A percentile compares a stretch with the other conserved stretches of the same genome.
Conservation (phyloP, 129 eudicot genomes). For the Arctium minus region DNA sequence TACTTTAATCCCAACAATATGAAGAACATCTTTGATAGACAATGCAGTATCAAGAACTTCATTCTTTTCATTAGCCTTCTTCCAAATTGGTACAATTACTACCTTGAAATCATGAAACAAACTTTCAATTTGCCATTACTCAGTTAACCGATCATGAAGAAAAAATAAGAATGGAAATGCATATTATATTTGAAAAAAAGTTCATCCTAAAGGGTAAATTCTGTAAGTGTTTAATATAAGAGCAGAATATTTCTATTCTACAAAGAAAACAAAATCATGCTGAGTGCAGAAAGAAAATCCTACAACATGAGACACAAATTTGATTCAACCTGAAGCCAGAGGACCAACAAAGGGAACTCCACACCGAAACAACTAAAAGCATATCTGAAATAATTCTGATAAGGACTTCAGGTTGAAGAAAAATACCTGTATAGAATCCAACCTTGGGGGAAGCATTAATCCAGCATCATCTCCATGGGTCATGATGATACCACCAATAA, state of each 20-base stretch:
- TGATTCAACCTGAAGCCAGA: background rate
- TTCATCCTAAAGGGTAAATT: no score
- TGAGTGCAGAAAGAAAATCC: background rate
- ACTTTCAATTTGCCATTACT: background rate
- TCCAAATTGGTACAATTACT: slow-evolving; percentile 92
- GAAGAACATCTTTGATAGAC: slow-evolving; percentile 62
- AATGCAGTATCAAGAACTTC: slow-evolving; percentile 78
- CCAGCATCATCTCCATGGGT: slow-evolving; percentile 95
- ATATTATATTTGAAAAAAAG: background rate
- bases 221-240: background rate
- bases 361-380: background rate
- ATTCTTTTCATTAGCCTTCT: slow-evolving; percentile 60
- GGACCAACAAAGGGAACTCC: background rate
- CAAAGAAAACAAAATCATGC: background rate
- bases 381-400: background rate
- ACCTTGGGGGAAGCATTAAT: slow-evolving; percentile 86
- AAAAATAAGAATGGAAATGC: background rate
- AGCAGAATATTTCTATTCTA: background rate
- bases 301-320: background rate
- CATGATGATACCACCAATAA: slow-evolving; percentile 98
- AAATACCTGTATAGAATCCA: slow-evolving; percentile 84
- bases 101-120: slow-evolving; percentile 45
- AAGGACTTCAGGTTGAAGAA: slow-evolving; percentile 1
- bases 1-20: slow-evolving; percentile 73
- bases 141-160: slow-evolving; percentile 6